Evolutionary conservation across 768 basidiomycete genomes (phyloP).

Genomic region (Sarcomyxa edulis): DNA sequence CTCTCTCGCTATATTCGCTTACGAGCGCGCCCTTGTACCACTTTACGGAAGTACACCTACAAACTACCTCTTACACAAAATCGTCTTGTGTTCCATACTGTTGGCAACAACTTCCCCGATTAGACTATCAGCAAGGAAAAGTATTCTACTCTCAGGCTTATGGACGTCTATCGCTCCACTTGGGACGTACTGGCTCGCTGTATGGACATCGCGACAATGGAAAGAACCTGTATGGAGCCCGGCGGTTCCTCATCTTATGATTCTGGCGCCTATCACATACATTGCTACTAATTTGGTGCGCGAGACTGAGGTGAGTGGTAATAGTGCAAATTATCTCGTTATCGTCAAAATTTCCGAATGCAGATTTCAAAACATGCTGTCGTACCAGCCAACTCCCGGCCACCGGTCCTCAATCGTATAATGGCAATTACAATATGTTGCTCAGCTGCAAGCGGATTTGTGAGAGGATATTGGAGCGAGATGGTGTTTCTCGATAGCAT

Average conservation of each 20-base stretch:
- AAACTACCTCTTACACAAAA: constrained; percentile 37
- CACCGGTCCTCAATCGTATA: constrained; percentile 1
- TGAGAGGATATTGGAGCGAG: too few relatives aligned
- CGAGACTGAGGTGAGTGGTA: constrained; percentile 19
- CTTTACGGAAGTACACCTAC: constrained; percentile 63
- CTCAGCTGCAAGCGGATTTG: not conserved
- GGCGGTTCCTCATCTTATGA: constrained; percentile 47
- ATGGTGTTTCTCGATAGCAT: too few relatives aligned
- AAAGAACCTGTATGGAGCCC: constrained; percentile 53
- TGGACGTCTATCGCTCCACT: constrained; percentile 45
- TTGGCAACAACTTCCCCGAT: constrained; percentile 35
- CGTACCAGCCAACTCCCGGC: not conserved
- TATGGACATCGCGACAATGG: constrained; percentile 51
- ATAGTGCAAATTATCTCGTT: too few relatives aligned
- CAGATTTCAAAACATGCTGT: too few relatives aligned
- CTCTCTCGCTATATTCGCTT: constrained; percentile 56
- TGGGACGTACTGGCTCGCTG: constrained; percentile 63
- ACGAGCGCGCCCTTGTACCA: constrained; percentile 61
- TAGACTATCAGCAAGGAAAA: constrained; percentile 20
- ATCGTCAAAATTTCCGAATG: too few relatives aligned
- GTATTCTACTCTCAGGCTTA: constrained; percentile 13
- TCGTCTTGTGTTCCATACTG: constrained; percentile 28
- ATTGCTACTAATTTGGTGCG: constrained; percentile 42
- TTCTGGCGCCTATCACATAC: constrained; percentile 54
- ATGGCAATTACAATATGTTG: constrained; percentile 4